These are phyloP conservation scores for Fraxinus greggii DNA, from an alignment of 305 asterid species.

Conservation along the genomic window DNA sequence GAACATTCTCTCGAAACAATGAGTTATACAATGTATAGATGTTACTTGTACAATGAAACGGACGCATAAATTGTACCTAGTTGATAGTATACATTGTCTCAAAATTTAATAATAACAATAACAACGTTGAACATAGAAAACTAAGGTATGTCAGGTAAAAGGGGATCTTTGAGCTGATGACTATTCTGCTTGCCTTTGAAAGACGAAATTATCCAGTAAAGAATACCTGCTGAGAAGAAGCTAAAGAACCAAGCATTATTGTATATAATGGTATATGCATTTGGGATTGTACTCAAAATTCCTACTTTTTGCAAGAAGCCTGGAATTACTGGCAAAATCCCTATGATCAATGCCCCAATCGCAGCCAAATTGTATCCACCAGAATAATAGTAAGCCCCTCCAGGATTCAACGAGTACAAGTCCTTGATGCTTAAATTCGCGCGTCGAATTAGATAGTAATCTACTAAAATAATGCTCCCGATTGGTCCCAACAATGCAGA, in stretches of 20 bases:
- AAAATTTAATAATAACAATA: neutral
- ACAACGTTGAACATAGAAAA: neutral
- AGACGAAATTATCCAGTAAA: conserved; percentile 47
- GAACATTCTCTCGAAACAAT: neutral
- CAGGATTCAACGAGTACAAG: conserved; percentile 48
- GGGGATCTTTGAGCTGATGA: conserved; percentile 28
- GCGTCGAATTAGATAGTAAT: conserved; percentile 53
- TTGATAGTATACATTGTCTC: neutral
- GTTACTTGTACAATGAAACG: neutral
- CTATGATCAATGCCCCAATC: conserved; percentile 50
- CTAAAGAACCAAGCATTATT: conserved; percentile 86
- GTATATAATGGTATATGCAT: conserved; percentile 36
- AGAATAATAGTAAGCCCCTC: conserved; percentile 63
- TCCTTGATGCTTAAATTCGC: conserved; percentile 45
- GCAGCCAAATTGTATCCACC: conserved; percentile 70
- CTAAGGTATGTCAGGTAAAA: conserved; percentile 33
- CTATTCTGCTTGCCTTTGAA: conserved; percentile 21
- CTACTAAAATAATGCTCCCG: conserved; percentile 60
- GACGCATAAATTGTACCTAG: neutral
- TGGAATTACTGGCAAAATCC: conserved; percentile 81
- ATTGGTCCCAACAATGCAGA: conserved; percentile 85
- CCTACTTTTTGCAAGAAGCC: conserved; percentile 77
- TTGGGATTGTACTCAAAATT: conserved; percentile 39
- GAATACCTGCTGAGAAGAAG: conserved; percentile 62
- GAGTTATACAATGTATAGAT: neutral